Percentiles rank a stretch among this genome's conserved stretches.
Evolutionary conservation across 1,284 basidiomycete genomes (phyloP).

Genomic region (Bondarzewia mesenterica): DNA sequence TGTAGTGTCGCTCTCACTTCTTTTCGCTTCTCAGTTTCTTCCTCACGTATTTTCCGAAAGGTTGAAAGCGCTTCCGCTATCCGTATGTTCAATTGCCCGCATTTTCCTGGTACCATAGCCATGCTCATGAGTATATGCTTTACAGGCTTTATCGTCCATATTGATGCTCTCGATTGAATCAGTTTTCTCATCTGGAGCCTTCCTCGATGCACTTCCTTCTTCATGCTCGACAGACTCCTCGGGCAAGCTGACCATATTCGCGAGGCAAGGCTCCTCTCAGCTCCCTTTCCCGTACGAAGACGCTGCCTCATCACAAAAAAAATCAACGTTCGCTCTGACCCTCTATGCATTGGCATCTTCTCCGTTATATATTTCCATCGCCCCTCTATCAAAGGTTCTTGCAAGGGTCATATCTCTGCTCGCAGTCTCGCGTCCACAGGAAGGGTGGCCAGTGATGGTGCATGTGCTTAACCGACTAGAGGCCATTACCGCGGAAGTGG

Average conservation of each 20-base stretch:
- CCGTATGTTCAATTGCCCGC: conserved; percentile 21
- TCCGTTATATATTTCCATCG: conserved; percentile 39
- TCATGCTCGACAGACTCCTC: conserved; percentile 3
- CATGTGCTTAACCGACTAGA: conserved; percentile 33
- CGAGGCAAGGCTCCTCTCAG: not conserved
- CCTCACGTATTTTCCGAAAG: conserved; percentile 42
- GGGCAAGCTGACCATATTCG: conserved; percentile 8
- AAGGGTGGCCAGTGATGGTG: conserved; percentile 37
- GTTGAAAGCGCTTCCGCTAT: conserved; percentile 49
- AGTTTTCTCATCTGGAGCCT: conserved; percentile 9
- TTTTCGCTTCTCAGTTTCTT: conserved; percentile 18
- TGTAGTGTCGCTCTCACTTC: conserved; percentile 8
- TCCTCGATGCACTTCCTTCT: conserved; percentile 8
- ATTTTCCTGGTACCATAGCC: not conserved
- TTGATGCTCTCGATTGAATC: conserved; percentile 9
- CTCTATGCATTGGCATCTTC: conserved; percentile 32
- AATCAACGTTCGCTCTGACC: conserved; percentile 22
- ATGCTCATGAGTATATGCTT: not conserved
- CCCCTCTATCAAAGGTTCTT: conserved; percentile 42
- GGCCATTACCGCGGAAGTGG: conserved; percentile 32
- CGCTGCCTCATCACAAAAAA: conserved; percentile 11
- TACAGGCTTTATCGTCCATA: conserved; percentile 8
- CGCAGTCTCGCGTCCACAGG: conserved; percentile 34
- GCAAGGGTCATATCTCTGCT: conserved; percentile 39
- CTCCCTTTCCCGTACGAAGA: conserved; percentile 10